A percentile compares a stretch with the other conserved stretches of the same genome.
phyloP scores from a whole-genome alignment of 2,329 filamentous ascomycete genomes.

The Phoma herbarum region DNA sequence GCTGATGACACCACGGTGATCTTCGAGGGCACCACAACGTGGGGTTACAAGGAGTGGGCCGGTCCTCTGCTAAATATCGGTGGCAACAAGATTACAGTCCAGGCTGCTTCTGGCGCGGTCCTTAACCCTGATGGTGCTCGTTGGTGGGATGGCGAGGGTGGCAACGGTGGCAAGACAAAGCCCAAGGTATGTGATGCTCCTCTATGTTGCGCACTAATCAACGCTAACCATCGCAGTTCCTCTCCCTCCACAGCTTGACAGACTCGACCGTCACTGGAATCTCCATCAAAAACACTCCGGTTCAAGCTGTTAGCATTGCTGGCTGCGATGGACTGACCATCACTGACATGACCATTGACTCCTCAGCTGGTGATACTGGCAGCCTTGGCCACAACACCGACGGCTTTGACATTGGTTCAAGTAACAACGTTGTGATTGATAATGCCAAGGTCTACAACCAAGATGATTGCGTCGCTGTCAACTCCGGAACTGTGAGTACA shows the following conservation, averaged over 20 bases:
- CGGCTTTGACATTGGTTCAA: constrained; percentile 63
- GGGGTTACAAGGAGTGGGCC: constrained; percentile 70
- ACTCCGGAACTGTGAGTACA: constrained; percentile 57
- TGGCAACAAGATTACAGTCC: constrained; percentile 67
- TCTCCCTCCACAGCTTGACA: constrained; percentile 62
- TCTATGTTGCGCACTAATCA: background rate
- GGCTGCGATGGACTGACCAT: constrained; percentile 56
- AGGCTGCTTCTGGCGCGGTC: constrained; percentile 62
- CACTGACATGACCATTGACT: constrained; percentile 63
- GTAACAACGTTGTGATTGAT: constrained; percentile 58
- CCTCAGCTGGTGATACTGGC: constrained; percentile 60
- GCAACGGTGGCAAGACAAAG: constrained; percentile 55
- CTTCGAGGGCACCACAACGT: constrained; percentile 71
- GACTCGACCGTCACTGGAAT: constrained; percentile 60
- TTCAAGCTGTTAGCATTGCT: constrained; percentile 61
- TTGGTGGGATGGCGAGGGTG: constrained; percentile 61
- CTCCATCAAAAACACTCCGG: constrained; percentile 63
- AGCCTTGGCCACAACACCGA: constrained; percentile 61
- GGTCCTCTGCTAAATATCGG: constrained; percentile 69
- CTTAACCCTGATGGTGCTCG: constrained; percentile 65
- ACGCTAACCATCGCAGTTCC: constrained; percentile 53
- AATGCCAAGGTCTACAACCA: constrained; percentile 64
- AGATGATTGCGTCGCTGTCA: constrained; percentile 67
- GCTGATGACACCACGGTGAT: constrained; percentile 62
- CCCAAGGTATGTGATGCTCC: constrained; percentile 28